These are phyloP conservation scores for Solanum phureja DNA, from an alignment of 257 asterid genomes.

Conservation along the genomic window DNA sequence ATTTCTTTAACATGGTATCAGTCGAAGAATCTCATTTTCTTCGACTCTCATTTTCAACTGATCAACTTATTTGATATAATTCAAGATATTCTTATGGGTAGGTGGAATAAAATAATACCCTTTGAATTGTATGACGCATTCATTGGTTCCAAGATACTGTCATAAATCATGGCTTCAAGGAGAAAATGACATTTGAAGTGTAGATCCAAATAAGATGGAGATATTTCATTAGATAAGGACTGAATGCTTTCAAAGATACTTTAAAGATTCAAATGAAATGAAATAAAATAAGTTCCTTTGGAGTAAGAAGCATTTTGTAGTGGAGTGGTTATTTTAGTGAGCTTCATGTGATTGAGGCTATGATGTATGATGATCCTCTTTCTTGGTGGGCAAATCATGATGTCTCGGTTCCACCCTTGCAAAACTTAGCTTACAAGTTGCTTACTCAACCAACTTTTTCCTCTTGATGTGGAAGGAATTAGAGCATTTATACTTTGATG, in stretches of 20 bases:
- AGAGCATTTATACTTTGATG: neutral
- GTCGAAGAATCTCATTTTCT: neutral
- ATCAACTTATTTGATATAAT: neutral
- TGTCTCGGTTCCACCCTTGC: neutral
- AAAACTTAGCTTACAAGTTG: neutral
- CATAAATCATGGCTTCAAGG: neutral
- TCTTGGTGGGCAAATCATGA: neutral
- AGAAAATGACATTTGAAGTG: neutral
- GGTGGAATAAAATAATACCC: neutral
- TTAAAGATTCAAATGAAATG: neutral
- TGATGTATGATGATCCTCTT: neutral
- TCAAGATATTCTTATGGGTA: neutral
- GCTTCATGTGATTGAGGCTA: neutral
- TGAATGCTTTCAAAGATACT: neutral
- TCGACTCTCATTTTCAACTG: neutral
- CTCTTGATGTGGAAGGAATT: neutral
- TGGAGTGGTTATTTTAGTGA: neutral
- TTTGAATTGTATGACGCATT: neutral
- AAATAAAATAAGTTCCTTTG: neutral
- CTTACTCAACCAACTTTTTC: neutral
- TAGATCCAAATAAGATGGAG: neutral
- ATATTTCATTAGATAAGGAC: neutral
- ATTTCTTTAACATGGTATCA: neutral
- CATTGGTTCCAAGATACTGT: neutral
- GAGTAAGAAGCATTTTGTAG: neutral